phyloP scores from a whole-genome alignment of 2,329 filamentous ascomycete species.

The Alternaria gaisen region DNA sequence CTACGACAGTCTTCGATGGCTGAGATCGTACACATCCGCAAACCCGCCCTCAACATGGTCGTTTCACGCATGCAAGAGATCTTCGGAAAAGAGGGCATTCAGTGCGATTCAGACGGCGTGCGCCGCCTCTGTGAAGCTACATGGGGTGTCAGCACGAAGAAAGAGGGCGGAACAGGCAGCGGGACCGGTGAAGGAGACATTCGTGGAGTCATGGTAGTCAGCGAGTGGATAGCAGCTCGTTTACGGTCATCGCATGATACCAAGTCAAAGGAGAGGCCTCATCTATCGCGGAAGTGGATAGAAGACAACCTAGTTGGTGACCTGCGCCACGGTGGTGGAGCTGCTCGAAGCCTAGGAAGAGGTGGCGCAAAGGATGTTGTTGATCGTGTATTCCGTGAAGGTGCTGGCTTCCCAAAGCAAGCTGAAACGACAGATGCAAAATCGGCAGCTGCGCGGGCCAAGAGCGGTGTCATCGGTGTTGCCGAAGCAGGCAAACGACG shows the following conservation, averaged over 20 bases:
- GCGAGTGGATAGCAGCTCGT: constrained; percentile 83
- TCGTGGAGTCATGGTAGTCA: constrained; percentile 83
- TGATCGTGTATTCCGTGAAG: constrained; percentile 79
- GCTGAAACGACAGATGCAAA: constrained; percentile 57
- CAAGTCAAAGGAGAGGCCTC: constrained; percentile 51
- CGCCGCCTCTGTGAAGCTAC: constrained; percentile 83
- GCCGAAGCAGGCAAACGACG: constrained; percentile 76
- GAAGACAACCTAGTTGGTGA: constrained; percentile 75
- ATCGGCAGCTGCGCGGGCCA: constrained; percentile 64
- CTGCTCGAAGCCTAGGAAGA: constrained; percentile 74
- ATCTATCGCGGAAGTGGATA: constrained; percentile 78
- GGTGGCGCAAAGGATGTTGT: constrained; percentile 79
- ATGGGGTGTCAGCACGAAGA: constrained; percentile 79
- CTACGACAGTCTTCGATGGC: constrained; percentile 85
- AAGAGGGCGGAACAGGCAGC: constrained; percentile 67
- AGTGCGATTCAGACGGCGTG: constrained; percentile 88
- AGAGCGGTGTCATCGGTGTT: constrained; percentile 65
- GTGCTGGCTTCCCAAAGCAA: constrained; percentile 76
- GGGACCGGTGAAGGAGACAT: constrained; percentile 77
- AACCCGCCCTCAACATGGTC: constrained; percentile 86
- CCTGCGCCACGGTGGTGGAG: constrained; percentile 74
- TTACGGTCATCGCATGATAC: constrained; percentile 60
- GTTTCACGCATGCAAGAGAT: constrained; percentile 81
- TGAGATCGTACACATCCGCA: constrained; percentile 90
- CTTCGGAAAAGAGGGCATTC: constrained; percentile 88